phyloP scores from a whole-genome alignment of 208 protist species.

The Crithidia bombi region DNA sequence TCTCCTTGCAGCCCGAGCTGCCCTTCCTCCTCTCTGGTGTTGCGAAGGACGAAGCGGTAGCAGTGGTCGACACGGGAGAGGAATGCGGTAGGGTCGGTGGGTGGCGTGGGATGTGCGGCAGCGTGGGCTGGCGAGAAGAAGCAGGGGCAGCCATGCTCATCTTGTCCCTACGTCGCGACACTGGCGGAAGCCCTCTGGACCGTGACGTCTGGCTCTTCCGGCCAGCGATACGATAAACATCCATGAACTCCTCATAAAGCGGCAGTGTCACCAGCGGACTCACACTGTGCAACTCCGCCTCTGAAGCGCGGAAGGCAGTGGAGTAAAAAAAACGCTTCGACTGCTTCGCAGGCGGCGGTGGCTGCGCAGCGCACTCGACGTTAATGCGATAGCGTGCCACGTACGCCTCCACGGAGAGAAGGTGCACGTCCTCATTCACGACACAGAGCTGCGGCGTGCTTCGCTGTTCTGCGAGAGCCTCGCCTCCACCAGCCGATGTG shows the following conservation, averaged over 20 bases:
- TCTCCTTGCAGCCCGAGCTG: background rate
- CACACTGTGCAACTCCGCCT: conserved; percentile 9
- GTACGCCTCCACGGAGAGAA: conserved; percentile 16
- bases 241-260: conserved; percentile 87
- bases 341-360: conserved; percentile 45
- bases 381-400: conserved; percentile 19
- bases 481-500: background rate
- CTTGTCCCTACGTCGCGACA: background rate
- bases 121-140: background rate
- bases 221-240: conserved; percentile 70
- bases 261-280: conserved; percentile 77
- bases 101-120: conserved; percentile 9
- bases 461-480: background rate
- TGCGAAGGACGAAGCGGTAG: background rate
- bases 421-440: background rate
- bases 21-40: background rate
- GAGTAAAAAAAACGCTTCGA: conserved; percentile 69
- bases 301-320: conserved; percentile 17
- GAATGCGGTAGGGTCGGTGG: background rate
- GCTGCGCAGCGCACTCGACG: conserved; percentile 10
- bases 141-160: background rate
- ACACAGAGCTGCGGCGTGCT: background rate
- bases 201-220: conserved; percentile 8
- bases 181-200: background rate
- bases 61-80: background rate